phyloP scores from a whole-genome alignment of 108 stramenopile species.

The Chaetoceros tenuissimus region DNA sequence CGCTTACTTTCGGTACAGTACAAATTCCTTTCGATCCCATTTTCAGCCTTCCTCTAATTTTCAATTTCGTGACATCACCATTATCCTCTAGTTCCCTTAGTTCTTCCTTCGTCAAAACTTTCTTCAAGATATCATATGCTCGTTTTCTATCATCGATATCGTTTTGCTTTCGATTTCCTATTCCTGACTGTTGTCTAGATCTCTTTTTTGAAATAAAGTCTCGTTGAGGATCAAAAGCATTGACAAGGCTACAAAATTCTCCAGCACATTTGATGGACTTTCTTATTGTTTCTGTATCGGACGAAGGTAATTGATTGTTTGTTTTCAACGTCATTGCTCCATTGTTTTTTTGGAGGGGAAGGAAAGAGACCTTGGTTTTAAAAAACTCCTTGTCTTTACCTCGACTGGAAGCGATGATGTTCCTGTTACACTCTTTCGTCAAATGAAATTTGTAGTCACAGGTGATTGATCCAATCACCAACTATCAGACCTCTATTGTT shows the following conservation, averaged over 20 bases:
- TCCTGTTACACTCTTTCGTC: no score
- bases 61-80: conserved; percentile 42
- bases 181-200: neutral
- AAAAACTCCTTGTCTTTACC: no score
- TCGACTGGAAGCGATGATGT: no score
- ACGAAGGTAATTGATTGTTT: no score
- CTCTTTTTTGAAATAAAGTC: neutral
- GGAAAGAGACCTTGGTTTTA: no score
- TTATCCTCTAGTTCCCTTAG: conserved; percentile 6
- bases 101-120: conserved; percentile 11
- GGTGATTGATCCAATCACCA: no score
- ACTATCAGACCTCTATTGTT: no score
- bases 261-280: no score
- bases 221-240: neutral
- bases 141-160: conserved; percentile 8
- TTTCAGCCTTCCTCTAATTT: conserved; percentile 22
- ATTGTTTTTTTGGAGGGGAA: no score
- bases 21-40: neutral
- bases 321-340: no score
- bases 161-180: neutral
- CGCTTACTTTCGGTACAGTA: neutral
- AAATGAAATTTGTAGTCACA: no score
- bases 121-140: conserved; percentile 7
- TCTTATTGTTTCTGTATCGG: no score
- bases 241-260: neutral